Base-by-base conservation (phyloP, 2,329 filamentous ascomycete species). In the Aspergillus uvarum region DNA sequence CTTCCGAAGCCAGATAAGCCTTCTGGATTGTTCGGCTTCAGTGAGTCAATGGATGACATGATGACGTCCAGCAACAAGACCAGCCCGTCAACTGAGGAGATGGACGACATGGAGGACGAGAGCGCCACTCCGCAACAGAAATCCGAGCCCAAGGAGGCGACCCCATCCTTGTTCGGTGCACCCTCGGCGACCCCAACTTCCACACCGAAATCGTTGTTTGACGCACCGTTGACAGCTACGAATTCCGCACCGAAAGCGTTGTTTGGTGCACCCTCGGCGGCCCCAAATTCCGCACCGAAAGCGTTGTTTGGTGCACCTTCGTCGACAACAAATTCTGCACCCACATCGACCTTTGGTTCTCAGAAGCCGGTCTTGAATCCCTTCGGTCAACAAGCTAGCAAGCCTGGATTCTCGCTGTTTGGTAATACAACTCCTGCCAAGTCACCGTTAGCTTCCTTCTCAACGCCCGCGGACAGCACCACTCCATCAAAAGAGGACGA, bases 41-140 rank as follows among this genome's bases (percentile, higher is more conserved):
- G 73, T 44, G 60, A 60, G 16, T 71, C 74, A 19, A 72, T 82
- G 59, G 75, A 76, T 49, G 71, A 78, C 21, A 74, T 78, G 66
- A 68, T 82, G 24, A 68, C 70, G n/a, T 60, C 67, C 1, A 65
- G 72, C 19, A 68, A 59, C 35, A 76, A 77, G 57, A 52, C 67
- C 29, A 76, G 70, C 44, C 64, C 68, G 8, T 70, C 72, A n/a
- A 62, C 65, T 19, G 75, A 77, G 55, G 68, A 73, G 5, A 76
- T 76, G 74, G 74, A 76, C 62, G 74, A 76, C 44, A 65, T 64
- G 57, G 72, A 75, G 51, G 72, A 75, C 55, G 61, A 66, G 26
- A 44, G 38, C 38, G 61, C 67, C 51, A 60, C 64, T n/a, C 54
- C 63, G 21, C 62, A 66, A 16, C 59, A 65, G n/a, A 69, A 72